Base-by-base conservation (phyloP, 2,329 filamentous ascomycete genomes). In the Onygenales sp. region DNA sequence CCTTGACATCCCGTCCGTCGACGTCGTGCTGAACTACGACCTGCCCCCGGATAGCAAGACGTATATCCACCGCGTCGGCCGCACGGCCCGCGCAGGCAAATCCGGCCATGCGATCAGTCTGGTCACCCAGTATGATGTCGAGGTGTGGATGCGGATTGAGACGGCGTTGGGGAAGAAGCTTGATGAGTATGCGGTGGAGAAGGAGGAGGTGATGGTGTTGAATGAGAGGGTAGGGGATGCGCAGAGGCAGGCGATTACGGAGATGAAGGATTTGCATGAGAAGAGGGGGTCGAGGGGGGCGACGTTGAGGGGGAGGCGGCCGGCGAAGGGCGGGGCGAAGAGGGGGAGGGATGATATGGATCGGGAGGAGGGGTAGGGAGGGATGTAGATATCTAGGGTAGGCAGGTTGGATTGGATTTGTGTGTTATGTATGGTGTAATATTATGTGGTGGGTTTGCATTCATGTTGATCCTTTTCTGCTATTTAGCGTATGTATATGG, bases 1-100 rank as follows among this genome's bases (percentile, higher is more conserved):
- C 75, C 78, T 96, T 7, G 91, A 96, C 73, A 95, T 95, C 48
- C 89, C 89, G 9, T 86, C 83, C 13, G 89, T 96, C 9, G 89
- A 94, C 61, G 73, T 91, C 1, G 87, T 95, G 3, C 69, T 95
- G 60, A 95, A 95, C 71, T 87, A 85, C 60, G 89, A 95, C 64
- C 72, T 95, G 2, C 89, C 90, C 0, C 80, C 83, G 32, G 89
- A 94, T 69, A 87, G 83, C 62, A 94, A 95, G 72, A 95, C 90
- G 0, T 95, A 95, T 63, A 86, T 95, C 36, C 89, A 95, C 71
- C 81, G 90, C 50, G 89, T 95, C 1, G 90, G 90, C 17, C 85
- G 90, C 59, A 95, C 89, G 1, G 90, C 89, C 0, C 81, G 89
- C 67, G 89, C 89, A 0, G 90, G 90, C 17, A 91, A 91, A 67